phyloP scores from a whole-genome alignment of 306 rosid genomes.

The Lotus japonicus region DNA sequence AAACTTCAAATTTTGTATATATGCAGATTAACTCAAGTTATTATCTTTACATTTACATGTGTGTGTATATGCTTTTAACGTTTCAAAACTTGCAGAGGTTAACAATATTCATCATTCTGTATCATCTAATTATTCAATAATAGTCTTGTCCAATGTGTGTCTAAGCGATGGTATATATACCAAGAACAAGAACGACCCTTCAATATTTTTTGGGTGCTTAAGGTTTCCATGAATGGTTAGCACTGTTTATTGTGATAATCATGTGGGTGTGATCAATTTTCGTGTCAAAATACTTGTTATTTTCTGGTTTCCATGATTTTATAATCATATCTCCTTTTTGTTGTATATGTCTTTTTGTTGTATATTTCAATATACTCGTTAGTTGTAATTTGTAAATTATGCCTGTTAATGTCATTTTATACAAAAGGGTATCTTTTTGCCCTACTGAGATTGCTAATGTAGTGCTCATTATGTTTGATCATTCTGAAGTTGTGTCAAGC shows the following conservation, averaged over 20 bases:
- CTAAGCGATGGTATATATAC: background rate
- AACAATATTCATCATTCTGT: conserved; percentile 25
- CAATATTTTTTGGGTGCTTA: conserved; percentile 8
- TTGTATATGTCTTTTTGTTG: background rate
- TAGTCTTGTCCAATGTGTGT: background rate
- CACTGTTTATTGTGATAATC: conserved; percentile 13
- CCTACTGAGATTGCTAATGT: background rate
- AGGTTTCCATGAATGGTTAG: conserved; percentile 18
- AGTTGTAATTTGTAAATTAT: conserved; percentile 6
- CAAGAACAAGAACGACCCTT: conserved; percentile 21
- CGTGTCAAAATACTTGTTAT: conserved; percentile 17
- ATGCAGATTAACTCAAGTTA: conserved; percentile 33
- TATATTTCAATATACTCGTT: background rate
- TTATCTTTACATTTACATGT: background rate
- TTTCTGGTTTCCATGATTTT: conserved; percentile 1
- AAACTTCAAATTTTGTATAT: background rate
- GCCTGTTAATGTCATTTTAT: background rate
- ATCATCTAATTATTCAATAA: background rate
- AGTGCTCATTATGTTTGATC: background rate
- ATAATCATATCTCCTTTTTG: background rate
- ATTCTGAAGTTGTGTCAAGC: background rate
- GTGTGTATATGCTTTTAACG: conserved; percentile 36
- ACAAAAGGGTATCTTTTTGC: conserved; percentile 1
- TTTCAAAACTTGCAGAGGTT: conserved; percentile 40
- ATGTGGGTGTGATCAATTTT: conserved; percentile 11